Percentiles rank a stretch among this genome's conserved stretches.
Evolutionary conservation across 169 alveolate genomes (phyloP).

Genomic region (Eimeria tenella): DNA sequence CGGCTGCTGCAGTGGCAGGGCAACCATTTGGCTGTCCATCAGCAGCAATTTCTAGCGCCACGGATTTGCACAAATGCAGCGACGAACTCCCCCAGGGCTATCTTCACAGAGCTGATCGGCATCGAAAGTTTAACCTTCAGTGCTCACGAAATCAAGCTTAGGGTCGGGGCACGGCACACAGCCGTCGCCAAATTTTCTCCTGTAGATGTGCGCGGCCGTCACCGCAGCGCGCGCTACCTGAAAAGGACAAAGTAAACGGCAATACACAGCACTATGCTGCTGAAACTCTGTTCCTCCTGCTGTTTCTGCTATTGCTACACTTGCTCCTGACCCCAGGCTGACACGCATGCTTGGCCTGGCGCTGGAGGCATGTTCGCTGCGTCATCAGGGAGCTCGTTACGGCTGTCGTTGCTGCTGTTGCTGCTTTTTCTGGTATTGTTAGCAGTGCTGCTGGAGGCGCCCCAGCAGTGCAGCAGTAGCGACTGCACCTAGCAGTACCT

Average conservation of each 20-base stretch:
- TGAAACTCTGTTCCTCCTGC: neutral
- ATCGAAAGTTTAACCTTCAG: conserved; percentile 37
- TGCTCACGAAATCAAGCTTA: conserved; percentile 85
- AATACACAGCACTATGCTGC: conserved; percentile 27
- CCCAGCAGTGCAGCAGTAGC: neutral
- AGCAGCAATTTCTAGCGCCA: neutral
- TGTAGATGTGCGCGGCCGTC: conserved; percentile 90
- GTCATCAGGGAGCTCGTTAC: too few species aligned
- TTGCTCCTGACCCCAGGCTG: neutral
- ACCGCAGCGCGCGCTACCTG: conserved; percentile 88
- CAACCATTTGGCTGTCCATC: neutral
- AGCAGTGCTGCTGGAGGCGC: neutral
- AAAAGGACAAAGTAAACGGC: conserved; percentile 9
- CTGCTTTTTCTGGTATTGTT: too few species aligned
- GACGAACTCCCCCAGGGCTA: neutral
- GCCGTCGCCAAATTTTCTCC: conserved; percentile 85
- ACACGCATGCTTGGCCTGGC: neutral
- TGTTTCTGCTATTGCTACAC: neutral
- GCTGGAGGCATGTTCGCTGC: neutral
- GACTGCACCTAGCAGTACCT: neutral
- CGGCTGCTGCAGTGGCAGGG: too few species aligned
- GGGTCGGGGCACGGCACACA: conserved; percentile 78
- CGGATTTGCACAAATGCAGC: neutral
- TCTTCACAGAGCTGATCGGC: neutral
- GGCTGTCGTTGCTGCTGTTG: too few species aligned